phyloP scores from a whole-genome alignment of 129 eudicot species.

The Pittosporum tobira region DNA sequence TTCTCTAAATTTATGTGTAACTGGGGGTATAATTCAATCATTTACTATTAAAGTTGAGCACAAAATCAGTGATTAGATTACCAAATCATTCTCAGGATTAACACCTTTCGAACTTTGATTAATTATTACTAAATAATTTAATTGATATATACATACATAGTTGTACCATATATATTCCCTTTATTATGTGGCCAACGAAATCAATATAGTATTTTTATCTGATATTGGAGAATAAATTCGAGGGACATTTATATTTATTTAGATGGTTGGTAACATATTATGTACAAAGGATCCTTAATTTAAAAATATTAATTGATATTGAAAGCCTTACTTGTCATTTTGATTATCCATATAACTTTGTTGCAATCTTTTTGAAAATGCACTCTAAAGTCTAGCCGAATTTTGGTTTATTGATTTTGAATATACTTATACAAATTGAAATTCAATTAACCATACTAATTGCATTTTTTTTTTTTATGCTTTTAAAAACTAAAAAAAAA shows the following conservation, averaged over 20 bases:
- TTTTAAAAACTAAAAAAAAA: too few relatives aligned
- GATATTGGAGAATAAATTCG: conserved; percentile 17
- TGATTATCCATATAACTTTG: too few relatives aligned
- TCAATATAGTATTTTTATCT: neutral
- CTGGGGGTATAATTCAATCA: conserved; percentile 13
- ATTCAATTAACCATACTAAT: too few relatives aligned
- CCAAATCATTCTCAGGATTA: conserved; percentile 7
- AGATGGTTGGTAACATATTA: too few relatives aligned
- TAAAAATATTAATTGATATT: too few relatives aligned
- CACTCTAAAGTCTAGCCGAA: too few relatives aligned
- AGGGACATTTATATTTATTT: neutral
- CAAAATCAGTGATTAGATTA: conserved; percentile 4
- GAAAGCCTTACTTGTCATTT: too few relatives aligned
- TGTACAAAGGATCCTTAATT: too few relatives aligned
- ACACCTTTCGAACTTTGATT: conserved; percentile 2
- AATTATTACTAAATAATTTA: neutral
- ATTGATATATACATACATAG: conserved; percentile 1
- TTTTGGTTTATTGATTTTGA: too few relatives aligned
- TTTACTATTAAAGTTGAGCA: conserved; percentile 11
- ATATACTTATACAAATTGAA: too few relatives aligned
- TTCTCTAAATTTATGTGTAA: conserved; percentile 12
- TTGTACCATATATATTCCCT: conserved; percentile 1
- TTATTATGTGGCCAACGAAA: conserved; percentile 8
- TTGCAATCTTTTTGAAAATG: too few relatives aligned
- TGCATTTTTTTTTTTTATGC: too few relatives aligned